Percentiles rank a stretch among this genome's conserved stretches.
phyloP scores from a whole-genome alignment of 805 yeast species.

The Ogataea trehaloabstinens region DNA sequence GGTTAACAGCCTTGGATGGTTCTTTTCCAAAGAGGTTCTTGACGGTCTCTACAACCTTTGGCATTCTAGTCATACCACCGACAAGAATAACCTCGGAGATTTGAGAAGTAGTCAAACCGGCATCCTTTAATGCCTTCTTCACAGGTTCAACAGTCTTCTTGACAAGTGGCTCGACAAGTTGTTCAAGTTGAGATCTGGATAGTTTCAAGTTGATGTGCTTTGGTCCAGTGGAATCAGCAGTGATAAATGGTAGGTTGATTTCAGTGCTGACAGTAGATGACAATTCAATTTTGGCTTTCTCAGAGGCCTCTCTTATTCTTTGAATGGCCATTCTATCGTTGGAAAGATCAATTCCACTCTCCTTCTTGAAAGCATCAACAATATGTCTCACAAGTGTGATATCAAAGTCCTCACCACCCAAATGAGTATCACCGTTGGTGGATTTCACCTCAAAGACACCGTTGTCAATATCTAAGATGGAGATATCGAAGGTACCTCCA shows the following conservation, averaged over 20 bases:
- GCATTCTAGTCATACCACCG: constrained; percentile 93
- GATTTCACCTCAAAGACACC: constrained; percentile 98
- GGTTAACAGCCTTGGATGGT: constrained; percentile 74
- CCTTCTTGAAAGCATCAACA: constrained; percentile 52
- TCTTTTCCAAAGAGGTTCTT: constrained; percentile 55
- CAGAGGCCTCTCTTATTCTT: constrained; percentile 78
- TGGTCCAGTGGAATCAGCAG: constrained; percentile 45
- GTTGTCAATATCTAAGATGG: constrained; percentile 92
- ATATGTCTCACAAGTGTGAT: constrained; percentile 80
- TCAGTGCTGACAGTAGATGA: constrained; percentile 62
- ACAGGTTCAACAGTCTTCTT: constrained; percentile 71
- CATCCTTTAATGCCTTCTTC: constrained; percentile 71
- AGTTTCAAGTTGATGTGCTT: constrained; percentile 58
- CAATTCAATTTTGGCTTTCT: constrained; percentile 70
- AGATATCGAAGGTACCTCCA: constrained; percentile 98
- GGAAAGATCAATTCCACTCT: constrained; percentile 54
- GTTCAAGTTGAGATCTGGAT: constrained; percentile 67
- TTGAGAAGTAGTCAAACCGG: constrained; percentile 61
- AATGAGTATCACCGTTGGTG: constrained; percentile 93
- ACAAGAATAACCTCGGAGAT: constrained; percentile 75
- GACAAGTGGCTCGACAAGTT: constrained; percentile 62
- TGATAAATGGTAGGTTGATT: constrained; percentile 68
- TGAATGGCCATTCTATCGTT: constrained; percentile 59
- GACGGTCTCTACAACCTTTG: constrained; percentile 66
- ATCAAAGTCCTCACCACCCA: constrained; percentile 93